Percentiles rank a stretch among this genome's conserved stretches.
Conservation (phyloP, 805 yeast species). For the Kodamaea neixiangensis region DNA sequence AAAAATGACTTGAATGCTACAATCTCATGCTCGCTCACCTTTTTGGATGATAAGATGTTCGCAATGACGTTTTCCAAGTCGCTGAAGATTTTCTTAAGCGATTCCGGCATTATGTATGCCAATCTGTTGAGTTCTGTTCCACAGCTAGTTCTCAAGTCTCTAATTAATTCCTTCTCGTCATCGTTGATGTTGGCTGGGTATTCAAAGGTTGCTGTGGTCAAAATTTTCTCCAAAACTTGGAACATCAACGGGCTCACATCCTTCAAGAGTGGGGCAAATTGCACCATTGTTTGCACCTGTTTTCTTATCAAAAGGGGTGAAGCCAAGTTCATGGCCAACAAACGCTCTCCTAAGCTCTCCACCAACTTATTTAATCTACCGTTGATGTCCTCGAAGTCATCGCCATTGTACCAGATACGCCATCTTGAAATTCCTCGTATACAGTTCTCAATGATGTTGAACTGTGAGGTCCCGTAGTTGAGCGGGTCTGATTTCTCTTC, state of each 20-base stretch:
- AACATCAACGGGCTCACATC: slow-evolving; percentile 76
- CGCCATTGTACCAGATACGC: slow-evolving; percentile 84
- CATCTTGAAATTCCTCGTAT: slow-evolving; percentile 92
- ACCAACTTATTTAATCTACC: slow-evolving; percentile 53
- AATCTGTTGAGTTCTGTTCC: slow-evolving; percentile 93
- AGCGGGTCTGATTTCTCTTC: slow-evolving; percentile 66
- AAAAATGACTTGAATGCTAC: slow-evolving; percentile 93
- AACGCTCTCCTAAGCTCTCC: slow-evolving; percentile 70
- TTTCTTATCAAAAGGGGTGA: slow-evolving; percentile 83
- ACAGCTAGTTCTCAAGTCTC: slow-evolving; percentile 87
- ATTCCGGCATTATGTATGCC: slow-evolving; percentile 93
- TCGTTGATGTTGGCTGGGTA: slow-evolving; percentile 68
- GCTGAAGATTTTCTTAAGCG: slow-evolving; percentile 74
- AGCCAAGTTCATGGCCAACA: slow-evolving; percentile 71
- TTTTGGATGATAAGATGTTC: slow-evolving; percentile 62
- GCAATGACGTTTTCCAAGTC: slow-evolving; percentile 84
- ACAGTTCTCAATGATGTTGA: slow-evolving; percentile 84
- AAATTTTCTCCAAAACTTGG: slow-evolving; percentile 77
- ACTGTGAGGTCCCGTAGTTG: slow-evolving; percentile 75
- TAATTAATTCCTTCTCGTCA: slow-evolving; percentile 74
- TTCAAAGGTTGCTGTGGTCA: slow-evolving; percentile 81
- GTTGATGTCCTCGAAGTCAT: slow-evolving; percentile 54
- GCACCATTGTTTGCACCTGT: slow-evolving; percentile 88
- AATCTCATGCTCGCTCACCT: slow-evolving; percentile 85
- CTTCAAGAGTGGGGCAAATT: slow-evolving; percentile 86